Evolutionary conservation across 768 basidiomycete species (phyloP), one percentile per base, ranked within the genome.

Genomic region (Mycena maculata): DNA sequence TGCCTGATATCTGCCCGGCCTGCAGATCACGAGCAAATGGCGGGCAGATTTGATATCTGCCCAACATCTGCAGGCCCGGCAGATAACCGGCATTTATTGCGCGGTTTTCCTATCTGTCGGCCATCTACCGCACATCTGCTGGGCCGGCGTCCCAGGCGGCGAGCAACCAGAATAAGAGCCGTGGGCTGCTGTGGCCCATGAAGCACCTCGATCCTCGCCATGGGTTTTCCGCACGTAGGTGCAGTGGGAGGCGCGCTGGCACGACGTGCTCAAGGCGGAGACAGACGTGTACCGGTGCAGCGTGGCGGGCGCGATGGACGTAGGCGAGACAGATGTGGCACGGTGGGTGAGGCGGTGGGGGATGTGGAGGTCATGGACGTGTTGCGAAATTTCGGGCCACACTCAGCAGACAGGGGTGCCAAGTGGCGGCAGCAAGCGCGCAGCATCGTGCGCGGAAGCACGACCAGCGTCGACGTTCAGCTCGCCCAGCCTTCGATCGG

Each of bases 351-450:
- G 68, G 96, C 90, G 0, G 87, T 92, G 25, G 76, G 76, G 10
- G 93, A 96, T 74, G 91, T 98, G 16, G 87, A 90, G 74, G 83
- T 94, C 3, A 91, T 96, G 27, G 94, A 93, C 71, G 83, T 95
- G 23, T 79, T 98, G 72, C 84, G 86, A 68, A 95, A 94, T 77
- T 88, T 96, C 70, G 96, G 97, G 2, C 90, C 93, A 53, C 84
- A 86, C 59, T 86, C 86, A 39, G 84, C 77, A 58, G 80, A 82
- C 60, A 70, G 81, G 44, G 78, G 77, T 2, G 76, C 72, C 61
- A 91, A 90, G 68, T 99, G 98, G 98, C 87, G 84, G 77, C 86
- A 93, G 72, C 94, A 97, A 78, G 94, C 90, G 47, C 86, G 92
- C 59, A 96, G 94, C 67, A 84, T 98, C 62, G 86, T 98, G 65